Percentiles rank a stretch among this genome's conserved stretches.
Conservation (phyloP, 2,329 filamentous ascomycete species). For the Rhytidhysteron rufulum region DNA sequence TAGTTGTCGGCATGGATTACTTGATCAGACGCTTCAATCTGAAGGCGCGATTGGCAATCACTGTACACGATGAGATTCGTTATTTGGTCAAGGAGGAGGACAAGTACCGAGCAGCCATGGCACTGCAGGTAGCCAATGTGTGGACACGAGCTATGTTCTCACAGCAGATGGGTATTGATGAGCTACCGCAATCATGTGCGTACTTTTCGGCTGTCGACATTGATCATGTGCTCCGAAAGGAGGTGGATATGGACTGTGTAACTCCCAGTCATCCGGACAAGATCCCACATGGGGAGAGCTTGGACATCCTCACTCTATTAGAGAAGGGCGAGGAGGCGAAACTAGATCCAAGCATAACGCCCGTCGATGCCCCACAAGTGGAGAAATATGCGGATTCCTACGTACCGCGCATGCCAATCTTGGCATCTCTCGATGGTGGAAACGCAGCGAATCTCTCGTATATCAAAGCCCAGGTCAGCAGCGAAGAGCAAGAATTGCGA, state of each 20-base stretch:
- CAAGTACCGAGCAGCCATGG: slow-evolving; percentile 86
- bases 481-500: slow-evolving; percentile 67
- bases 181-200: slow-evolving; percentile 88
- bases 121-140: slow-evolving; percentile 86
- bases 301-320: slow-evolving; percentile 79
- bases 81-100: slow-evolving; percentile 85
- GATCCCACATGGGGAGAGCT: slow-evolving; percentile 79
- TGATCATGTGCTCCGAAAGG: slow-evolving; percentile 91
- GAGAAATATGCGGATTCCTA: slow-evolving; percentile 68
- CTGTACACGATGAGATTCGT: slow-evolving; percentile 95
- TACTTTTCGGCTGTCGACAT: slow-evolving; percentile 96
- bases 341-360: slow-evolving; percentile 63
- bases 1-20: slow-evolving; percentile 94
- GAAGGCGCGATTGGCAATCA: slow-evolving; percentile 80
- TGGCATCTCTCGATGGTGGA: slow-evolving; percentile 60
- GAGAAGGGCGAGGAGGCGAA: slow-evolving; percentile 64
- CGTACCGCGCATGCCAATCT: slow-evolving; percentile 69
- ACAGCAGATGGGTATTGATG: slow-evolving; percentile 93
- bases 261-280: slow-evolving; percentile 78
- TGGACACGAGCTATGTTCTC: slow-evolving; percentile 98
- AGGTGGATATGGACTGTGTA: slow-evolving; percentile 96
- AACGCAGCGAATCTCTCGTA: slow-evolving; percentile 51
- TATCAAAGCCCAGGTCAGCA: slow-evolving; percentile 79
- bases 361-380: slow-evolving; percentile 56
- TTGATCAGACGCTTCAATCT: slow-evolving; percentile 81